These are phyloP conservation scores for Ophiocordyceps camponoti-saundersi DNA, from an alignment of 2,329 filamentous ascomycete genomes.

Conservation along the genomic window DNA sequence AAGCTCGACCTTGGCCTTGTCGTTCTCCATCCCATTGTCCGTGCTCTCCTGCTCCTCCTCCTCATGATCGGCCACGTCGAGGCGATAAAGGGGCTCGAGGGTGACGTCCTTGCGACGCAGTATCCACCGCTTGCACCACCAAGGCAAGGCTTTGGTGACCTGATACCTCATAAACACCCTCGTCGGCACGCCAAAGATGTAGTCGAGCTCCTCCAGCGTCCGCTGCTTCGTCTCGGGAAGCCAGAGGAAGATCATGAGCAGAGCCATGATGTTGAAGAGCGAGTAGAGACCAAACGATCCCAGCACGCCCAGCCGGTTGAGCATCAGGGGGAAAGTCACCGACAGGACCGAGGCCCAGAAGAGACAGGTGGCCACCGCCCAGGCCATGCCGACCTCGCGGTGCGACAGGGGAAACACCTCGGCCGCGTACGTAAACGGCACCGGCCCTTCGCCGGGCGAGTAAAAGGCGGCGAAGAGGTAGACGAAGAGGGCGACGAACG, in stretches of 20 bases:
- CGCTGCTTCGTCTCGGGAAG: conserved; percentile 43
- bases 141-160: conserved; percentile 36
- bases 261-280: conserved; percentile 34
- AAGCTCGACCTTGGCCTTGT: conserved; percentile 20
- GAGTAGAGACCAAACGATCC: conserved; percentile 39
- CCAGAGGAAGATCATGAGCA: conserved; percentile 38
- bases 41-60: conserved; percentile 9
- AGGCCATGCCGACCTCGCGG: conserved; percentile 55
- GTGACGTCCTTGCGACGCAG: conserved; percentile 26
- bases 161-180: conserved; percentile 40
- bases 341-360: conserved; percentile 42
- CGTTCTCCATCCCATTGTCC: conserved; percentile 16
- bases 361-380: conserved; percentile 48
- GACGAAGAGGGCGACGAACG: conserved; percentile 37
- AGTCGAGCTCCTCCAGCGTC: conserved; percentile 38
- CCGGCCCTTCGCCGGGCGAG: conserved; percentile 41
- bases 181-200: conserved; percentile 43
- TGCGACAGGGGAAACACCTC: conserved; percentile 57
- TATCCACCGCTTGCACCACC: conserved; percentile 41
- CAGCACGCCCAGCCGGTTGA: conserved; percentile 23
- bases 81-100: conserved; percentile 24
- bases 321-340: conserved; percentile 45
- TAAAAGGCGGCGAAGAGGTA: conserved; percentile 37
- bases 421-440: conserved; percentile 51
- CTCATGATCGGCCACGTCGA: conserved; percentile 18